Percentiles rank a stretch among this genome's conserved stretches.
Evolutionary conservation across 2,329 filamentous ascomycete species (phyloP).

Genomic region (Zymoseptoria pseudotritici): DNA sequence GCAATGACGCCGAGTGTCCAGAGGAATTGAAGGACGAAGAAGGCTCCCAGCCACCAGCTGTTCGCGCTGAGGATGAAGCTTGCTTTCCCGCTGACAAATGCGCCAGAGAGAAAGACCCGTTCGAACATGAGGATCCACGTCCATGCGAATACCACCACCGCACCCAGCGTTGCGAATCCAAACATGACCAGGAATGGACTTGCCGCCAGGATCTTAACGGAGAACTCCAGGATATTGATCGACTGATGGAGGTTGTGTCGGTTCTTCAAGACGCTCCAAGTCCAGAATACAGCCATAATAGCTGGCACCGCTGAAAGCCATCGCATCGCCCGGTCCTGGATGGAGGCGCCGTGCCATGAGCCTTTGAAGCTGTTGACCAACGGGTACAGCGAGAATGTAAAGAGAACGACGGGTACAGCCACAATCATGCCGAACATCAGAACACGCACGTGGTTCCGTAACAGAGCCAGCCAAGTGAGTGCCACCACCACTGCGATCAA

Average conservation of each 20-base stretch:
- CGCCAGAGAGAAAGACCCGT: constrained; percentile 86
- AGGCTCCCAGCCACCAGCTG: constrained; percentile 91
- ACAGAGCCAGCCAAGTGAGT: constrained; percentile 78
- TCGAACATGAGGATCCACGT: constrained; percentile 96
- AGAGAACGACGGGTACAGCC: constrained; percentile 75
- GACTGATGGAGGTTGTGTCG: constrained; percentile 75
- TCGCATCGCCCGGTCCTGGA: constrained; percentile 87
- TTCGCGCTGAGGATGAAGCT: constrained; percentile 78
- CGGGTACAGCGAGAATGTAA: constrained; percentile 86
- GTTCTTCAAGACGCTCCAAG: constrained; percentile 73
- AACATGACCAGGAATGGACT: constrained; percentile 76
- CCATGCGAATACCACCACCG: constrained; percentile 88
- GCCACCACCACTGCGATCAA: constrained; percentile 83
- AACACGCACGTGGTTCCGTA: constrained; percentile 81
- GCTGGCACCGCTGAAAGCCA: constrained; percentile 75
- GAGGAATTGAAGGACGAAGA: constrained; percentile 88
- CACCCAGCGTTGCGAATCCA: constrained; percentile 68
- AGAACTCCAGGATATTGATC: constrained; percentile 84
- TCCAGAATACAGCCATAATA: constrained; percentile 66
- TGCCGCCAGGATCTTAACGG: constrained; percentile 75
- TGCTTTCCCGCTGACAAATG: constrained; percentile 50
- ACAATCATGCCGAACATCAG: constrained; percentile 74
- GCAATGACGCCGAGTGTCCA: constrained; percentile 88
- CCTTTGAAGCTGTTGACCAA: constrained; percentile 85
- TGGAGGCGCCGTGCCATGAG: constrained; percentile 59